Evolutionary conservation across 2,329 filamentous ascomycete species (phyloP), one percentile per base, ranked within the genome.

Genomic region (Aspergillus melleus): DNA sequence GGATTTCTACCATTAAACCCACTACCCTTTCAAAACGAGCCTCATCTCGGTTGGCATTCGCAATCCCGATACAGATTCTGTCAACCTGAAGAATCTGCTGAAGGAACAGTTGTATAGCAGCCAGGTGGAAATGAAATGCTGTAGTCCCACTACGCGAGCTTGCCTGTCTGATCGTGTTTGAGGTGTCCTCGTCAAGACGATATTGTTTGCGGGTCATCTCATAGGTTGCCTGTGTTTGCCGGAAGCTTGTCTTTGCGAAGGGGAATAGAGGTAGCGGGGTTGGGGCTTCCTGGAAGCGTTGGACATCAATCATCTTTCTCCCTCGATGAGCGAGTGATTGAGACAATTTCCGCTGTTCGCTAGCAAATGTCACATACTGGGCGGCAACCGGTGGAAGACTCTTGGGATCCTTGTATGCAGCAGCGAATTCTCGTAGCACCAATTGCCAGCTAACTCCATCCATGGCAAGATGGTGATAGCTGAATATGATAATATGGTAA

Each of bases 401-500:
- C 10, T 47, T 20, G 19, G 44, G 19, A 22, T 47, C 22, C 20
- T 22, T 24, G 19, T 57, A 57, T 11, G 55, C 49, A 32, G 19
- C n/a, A 8, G 26, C 24, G 11, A 57, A 36, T n/a, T 57, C 49
- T 16, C 39, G 55, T 20, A 57, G 24, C 11, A 57, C 24, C 16
- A 52, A 19, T n/a, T 46, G 26, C 55, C 55, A 57, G 36, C 55
- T 52, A 11, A 52, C 24, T 14, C 55, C 52, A 50, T 59, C 49
- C 57, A 58, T 54, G 20, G 46, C 53, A 49, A 54, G 54, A 54
- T 59, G 52, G 20, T 61, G 20, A 29, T 54, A 44, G 26, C 54
- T 39, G 57, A 54, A 55, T 39, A 59, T 19, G 29, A 54, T 47
- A 46, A 55, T 52, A 55, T 65, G 32, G 49, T 61, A 24, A 20